A percentile compares a stretch with the other conserved stretches of the same genome.
Conservation (phyloP, 1,139 yeast genomes). For the Zhuliangozyma blackwelliae region DNA sequence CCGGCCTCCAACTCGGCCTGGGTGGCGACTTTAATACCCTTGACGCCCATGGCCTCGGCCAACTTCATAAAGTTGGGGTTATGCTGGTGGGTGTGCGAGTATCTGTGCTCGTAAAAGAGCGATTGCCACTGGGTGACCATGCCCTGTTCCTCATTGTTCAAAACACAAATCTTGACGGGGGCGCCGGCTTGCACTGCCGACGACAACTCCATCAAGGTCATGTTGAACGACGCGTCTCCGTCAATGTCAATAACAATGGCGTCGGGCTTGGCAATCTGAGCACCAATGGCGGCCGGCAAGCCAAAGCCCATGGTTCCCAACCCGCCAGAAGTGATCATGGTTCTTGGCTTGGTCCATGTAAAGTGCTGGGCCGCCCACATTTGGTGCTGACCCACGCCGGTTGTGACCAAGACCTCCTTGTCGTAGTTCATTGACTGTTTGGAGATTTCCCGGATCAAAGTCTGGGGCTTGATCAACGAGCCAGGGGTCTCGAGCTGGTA, state of each 20-base stretch:
- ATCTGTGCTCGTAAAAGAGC: constrained; percentile 91
- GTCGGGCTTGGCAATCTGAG: constrained; percentile 93
- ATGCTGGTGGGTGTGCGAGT: constrained; percentile 91
- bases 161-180: constrained; percentile 82
- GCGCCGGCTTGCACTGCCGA: constrained; percentile 93
- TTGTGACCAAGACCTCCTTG: constrained; percentile 80
- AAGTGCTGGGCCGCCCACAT: constrained; percentile 99
- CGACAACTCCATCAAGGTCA: constrained; percentile 90
- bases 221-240: constrained; percentile 97
- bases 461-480: constrained; percentile 87
- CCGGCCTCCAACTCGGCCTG: constrained; percentile 60
- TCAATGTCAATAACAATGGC: constrained; percentile 94
- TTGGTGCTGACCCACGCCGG: constrained; percentile 99
- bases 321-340: constrained; percentile 96
- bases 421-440: constrained; percentile 63
- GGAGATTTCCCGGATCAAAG: constrained; percentile 75
- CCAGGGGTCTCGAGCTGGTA: constrained; percentile 76
- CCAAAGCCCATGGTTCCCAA: constrained; percentile 99
- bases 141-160: constrained; percentile 98
- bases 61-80: constrained; percentile 91
- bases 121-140: constrained; percentile 99
- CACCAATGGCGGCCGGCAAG: constrained; percentile 96
- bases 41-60: constrained; percentile 91
- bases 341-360: constrained; percentile 87
- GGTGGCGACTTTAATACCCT: constrained; percentile 68